Conservation (phyloP, 2,329 filamentous ascomycete genomes). For the Penicillium sumatraense region DNA sequence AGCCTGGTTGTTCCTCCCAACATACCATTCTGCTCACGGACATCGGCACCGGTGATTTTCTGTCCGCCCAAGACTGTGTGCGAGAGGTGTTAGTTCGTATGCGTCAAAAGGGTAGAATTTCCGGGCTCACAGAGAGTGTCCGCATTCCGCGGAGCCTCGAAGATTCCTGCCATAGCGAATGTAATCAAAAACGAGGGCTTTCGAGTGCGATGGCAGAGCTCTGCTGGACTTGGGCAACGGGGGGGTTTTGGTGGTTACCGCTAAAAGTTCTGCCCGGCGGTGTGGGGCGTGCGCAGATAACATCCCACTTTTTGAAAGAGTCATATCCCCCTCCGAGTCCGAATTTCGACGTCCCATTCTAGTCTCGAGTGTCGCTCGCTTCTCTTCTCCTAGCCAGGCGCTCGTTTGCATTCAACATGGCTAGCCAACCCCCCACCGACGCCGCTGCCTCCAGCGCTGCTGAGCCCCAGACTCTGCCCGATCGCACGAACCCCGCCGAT, state of each 20-base stretch:
- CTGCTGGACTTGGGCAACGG: constrained; percentile 30
- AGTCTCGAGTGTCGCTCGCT: constrained; percentile 18
- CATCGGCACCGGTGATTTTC: constrained; percentile 96
- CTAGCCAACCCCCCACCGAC: constrained; percentile 37
- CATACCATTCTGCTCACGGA: constrained; percentile 93
- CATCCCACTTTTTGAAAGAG: constrained; percentile 47
- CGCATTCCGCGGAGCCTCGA: constrained; percentile 88
- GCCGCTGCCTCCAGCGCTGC: constrained; percentile 28
- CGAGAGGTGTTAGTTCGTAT: constrained; percentile 38
- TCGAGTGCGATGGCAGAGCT: constrained; percentile 34
- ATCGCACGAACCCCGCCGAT: constrained; percentile 46
- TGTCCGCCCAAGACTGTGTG: constrained; percentile 81
- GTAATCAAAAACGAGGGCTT: constrained; percentile 24
- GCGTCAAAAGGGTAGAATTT: constrained; percentile 9
- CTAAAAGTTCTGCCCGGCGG: constrained; percentile 52
- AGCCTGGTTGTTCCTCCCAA: constrained; percentile 25
- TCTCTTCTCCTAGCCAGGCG: constrained; percentile 25
- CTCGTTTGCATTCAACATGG: constrained; percentile 32
- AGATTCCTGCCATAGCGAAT: constrained; percentile 82
- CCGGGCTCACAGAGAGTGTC: constrained; percentile 77
- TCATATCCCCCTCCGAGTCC: constrained; percentile 22
- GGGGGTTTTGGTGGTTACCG: constrained; percentile 30
- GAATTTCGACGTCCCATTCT: constrained; percentile 17
- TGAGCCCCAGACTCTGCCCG: constrained; percentile 41
- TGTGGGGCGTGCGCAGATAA: constrained; percentile 31